phyloP scores from a whole-genome alignment of 192 early-diverging fungal genomes.

The Allomyces arbusculus region DNA sequence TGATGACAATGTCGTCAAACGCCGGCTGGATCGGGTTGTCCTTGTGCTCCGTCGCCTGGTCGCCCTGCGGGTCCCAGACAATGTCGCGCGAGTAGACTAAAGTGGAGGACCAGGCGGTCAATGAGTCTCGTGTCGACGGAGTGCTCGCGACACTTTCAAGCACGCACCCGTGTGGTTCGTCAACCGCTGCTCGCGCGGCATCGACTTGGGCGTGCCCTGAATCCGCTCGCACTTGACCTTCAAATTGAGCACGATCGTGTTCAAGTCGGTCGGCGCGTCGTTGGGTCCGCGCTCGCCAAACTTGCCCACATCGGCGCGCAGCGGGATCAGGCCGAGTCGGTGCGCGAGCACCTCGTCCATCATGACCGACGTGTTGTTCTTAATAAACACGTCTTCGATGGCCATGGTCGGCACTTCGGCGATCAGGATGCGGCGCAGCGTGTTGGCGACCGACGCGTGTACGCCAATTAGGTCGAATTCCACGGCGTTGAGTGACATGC shows the following conservation, averaged over 20 bases:
- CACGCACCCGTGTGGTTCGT: too few species aligned
- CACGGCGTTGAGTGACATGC: conserved; percentile 46
- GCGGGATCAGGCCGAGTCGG: conserved; percentile 78
- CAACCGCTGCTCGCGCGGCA: too few species aligned
- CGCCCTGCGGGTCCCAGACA: conserved; percentile 78
- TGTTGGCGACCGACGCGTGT: conserved; percentile 85
- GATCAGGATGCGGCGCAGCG: conserved; percentile 77
- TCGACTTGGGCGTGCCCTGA: conserved; percentile 10
- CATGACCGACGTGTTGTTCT: conserved; percentile 77
- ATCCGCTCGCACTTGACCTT: conserved; percentile 49
- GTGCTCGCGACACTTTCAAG: too few species aligned
- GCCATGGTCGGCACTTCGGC: conserved; percentile 96
- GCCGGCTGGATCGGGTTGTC: conserved; percentile 53
- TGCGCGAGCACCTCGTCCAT: conserved; percentile 87
- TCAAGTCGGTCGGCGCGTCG: conserved; percentile 70
- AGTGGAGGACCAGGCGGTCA: not conserved
- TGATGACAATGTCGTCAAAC: conserved; percentile 76
- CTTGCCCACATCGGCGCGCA: conserved; percentile 56
- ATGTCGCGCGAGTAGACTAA: conserved; percentile 51
- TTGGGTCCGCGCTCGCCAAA: conserved; percentile 37
- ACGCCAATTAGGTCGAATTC: conserved; percentile 93
- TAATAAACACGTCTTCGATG: conserved; percentile 78
- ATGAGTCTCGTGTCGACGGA: too few species aligned
- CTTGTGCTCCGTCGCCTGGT: conserved; percentile 52
- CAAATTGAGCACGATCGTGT: conserved; percentile 82